Percentiles rank a stretch among this genome's conserved stretches.
phyloP scores from a whole-genome alignment of 805 yeast species.

The Zygosaccharomyces lentus region DNA sequence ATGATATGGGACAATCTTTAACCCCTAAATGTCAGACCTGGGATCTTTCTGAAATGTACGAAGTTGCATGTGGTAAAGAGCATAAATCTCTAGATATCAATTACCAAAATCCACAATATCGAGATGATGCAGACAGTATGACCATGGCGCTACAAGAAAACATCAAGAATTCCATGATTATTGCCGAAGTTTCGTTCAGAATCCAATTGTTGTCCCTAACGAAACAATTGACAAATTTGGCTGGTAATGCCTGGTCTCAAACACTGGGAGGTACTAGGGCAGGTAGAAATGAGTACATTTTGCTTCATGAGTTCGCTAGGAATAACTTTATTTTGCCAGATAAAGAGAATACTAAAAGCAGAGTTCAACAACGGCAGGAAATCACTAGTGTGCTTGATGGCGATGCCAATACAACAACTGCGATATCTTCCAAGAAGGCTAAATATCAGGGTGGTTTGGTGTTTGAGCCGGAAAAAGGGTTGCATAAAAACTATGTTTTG shows the following conservation, averaged over 20 bases:
- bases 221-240: conserved; percentile 84
- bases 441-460: conserved; percentile 91
- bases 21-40: conserved; percentile 91
- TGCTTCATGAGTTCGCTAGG: conserved; percentile 84
- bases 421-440: conserved; percentile 55
- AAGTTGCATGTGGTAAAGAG: conserved; percentile 64
- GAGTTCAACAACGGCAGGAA: conserved; percentile 30
- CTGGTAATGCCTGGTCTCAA: conserved; percentile 97
- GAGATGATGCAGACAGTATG: conserved; percentile 62
- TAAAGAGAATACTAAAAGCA: conserved; percentile 47
- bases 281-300: conserved; percentile 89
- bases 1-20: conserved; percentile 90
- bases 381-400: conserved; percentile 29
- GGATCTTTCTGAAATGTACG: conserved; percentile 90
- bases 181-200: conserved; percentile 75
- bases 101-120: conserved; percentile 58
- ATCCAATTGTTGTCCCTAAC: conserved; percentile 85
- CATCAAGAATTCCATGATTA: conserved; percentile 57
- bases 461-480: conserved; percentile 93
- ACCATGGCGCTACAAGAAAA: conserved; percentile 69
- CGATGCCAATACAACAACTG: conserved; percentile 39
- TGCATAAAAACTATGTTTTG: conserved; percentile 79
- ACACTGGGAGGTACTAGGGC: conserved; percentile 94
- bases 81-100: conserved; percentile 67
- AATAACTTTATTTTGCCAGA: conserved; percentile 86